Evolutionary conservation across 2,329 filamentous ascomycete genomes (phyloP), one percentile per base, ranked within the genome.

Genomic region (Neonectria punicea): DNA sequence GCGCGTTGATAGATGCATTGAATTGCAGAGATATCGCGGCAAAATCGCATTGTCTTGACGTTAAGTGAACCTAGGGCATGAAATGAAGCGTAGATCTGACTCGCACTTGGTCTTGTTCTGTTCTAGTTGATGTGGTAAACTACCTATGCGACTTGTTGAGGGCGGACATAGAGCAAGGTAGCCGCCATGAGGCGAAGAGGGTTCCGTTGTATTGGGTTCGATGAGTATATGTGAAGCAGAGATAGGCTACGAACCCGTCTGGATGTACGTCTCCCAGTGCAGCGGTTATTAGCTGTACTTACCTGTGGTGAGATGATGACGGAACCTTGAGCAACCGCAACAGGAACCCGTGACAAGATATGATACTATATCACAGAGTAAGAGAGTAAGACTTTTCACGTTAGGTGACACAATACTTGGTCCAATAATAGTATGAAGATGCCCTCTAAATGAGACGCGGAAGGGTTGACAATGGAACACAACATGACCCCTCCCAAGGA

Each of bases 1-100:
- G 59, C 59, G 63, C 22, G 67, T 71, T 53, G 62, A 70, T 73
- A 71, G 70, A 62, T 9, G 57, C 57, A 70, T 47, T 53, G 67
- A 67, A 71, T 66, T 63, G 68, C 69, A 72, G 30, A 58, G 16
- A 62, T 44, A 60, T 57, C 67, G 47, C 10, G 44, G 54, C 60
- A 58, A 55, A 6, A 43, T 32, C 16, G n/a, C 20, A 41, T 41
- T 32, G 10, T 46, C 41, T 18, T 59, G 9, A 30, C 32, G 28
- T 8, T 41, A 9, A 18, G n/a, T 50, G 34, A 39, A 6, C 8
- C 5, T 14, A 51, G 25, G 16, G 10, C 13, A 14, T 22, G 16
- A 9, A 41, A 44, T 54, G 32, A 18, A 44, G 50, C 58, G 14
- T 53, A 39, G 50, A 53, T 20, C n/a, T 11, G 39, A 39, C 16